phyloP scores from a whole-genome alignment of 139 green algal species.

The Tetradesmus lagerheimii region DNA sequence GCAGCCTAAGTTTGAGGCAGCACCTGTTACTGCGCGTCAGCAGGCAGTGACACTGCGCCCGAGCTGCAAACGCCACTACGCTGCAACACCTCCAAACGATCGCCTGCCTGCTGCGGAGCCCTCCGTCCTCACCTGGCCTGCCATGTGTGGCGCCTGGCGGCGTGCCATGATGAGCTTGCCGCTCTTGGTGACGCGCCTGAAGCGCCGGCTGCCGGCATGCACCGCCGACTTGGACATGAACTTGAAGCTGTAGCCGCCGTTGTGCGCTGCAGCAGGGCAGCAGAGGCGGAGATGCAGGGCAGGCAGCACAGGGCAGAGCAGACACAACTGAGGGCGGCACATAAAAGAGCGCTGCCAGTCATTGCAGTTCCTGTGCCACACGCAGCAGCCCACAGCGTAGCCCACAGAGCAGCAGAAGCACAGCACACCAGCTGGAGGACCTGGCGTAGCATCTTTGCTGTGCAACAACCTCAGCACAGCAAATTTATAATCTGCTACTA shows the following conservation, averaged over 20 bases:
- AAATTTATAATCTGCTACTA: too few relatives aligned
- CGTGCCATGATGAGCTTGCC: constrained; percentile 51
- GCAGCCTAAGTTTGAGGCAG: not conserved
- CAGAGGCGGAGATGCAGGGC: too few relatives aligned
- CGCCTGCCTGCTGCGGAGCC: not conserved
- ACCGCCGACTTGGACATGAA: constrained; percentile 45
- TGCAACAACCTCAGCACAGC: not conserved
- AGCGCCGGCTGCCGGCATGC: not conserved
- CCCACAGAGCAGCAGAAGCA: not conserved
- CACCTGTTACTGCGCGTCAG: not conserved
- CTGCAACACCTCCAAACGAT: not conserved
- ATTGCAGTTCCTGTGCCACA: too few relatives aligned
- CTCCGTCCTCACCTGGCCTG: constrained; percentile 49
- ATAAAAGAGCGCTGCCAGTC: not conserved
- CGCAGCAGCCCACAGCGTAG: not conserved
- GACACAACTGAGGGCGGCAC: not conserved
- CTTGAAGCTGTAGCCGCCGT: constrained; percentile 26
- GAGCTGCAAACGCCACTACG: not conserved
- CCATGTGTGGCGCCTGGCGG: constrained; percentile 47
- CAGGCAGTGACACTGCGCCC: not conserved
- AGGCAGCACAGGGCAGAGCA: not conserved
- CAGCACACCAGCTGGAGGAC: too few relatives aligned
- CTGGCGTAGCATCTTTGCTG: not conserved
- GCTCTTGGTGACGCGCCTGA: constrained; percentile 19
- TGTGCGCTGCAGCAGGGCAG: not conserved